Evolutionary conservation across 2,329 filamentous ascomycete species (phyloP).

Genomic region (Venturia aucupariae): DNA sequence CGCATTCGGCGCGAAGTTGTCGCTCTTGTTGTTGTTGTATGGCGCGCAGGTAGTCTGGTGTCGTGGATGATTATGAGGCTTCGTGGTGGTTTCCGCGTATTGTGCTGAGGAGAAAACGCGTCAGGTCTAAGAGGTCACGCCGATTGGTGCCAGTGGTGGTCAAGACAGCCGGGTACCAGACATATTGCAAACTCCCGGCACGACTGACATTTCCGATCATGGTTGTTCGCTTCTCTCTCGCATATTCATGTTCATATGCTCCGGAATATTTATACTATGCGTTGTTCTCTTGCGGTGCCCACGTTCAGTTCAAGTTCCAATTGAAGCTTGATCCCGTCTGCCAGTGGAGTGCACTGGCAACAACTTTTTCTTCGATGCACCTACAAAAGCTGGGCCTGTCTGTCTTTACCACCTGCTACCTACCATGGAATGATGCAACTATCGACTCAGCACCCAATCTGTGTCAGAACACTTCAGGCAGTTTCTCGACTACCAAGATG

Average conservation of each 20-base stretch:
- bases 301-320: too few species aligned
- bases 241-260: too few species aligned
- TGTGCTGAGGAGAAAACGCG: not conserved
- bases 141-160: too few species aligned
- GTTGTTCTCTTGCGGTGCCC: too few species aligned
- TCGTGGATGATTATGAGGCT: not conserved
- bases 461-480: not conserved
- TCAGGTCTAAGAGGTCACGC: too few species aligned
- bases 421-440: not conserved
- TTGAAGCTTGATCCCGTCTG: not conserved
- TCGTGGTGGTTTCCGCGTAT: not conserved
- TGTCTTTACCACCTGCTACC: not conserved
- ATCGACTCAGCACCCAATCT: not conserved
- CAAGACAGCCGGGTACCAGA: too few species aligned
- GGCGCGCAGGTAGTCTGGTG: not conserved
- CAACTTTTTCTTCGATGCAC: not conserved
- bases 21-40: not conserved
- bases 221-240: too few species aligned
- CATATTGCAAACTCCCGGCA: too few species aligned
- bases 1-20: not conserved
- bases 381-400: not conserved
- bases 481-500: too few species aligned
- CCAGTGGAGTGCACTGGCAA: too few species aligned
- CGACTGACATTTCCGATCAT: too few species aligned
- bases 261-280: too few species aligned